Evolutionary conservation across 2,329 filamentous ascomycete species (phyloP).

Genomic region (Cladosporium sp.): DNA sequence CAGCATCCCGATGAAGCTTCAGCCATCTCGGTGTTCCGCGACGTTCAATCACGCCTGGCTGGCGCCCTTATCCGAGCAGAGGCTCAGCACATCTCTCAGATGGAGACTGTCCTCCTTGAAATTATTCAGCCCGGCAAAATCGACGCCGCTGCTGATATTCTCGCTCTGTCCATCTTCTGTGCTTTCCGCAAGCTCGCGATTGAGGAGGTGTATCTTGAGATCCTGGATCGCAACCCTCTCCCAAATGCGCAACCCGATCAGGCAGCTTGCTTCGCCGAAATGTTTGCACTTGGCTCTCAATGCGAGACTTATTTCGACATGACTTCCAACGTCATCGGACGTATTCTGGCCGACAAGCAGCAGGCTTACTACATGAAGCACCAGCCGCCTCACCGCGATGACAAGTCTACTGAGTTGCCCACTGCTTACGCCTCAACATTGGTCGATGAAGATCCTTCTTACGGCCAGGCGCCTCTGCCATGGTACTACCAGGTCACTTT

Average conservation of each 20-base stretch:
- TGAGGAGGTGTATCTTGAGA: conserved; percentile 58
- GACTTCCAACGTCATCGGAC: conserved; percentile 18
- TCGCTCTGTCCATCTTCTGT: conserved; percentile 53
- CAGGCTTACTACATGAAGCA: conserved; percentile 17
- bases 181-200: conserved; percentile 51
- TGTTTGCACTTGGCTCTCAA: conserved; percentile 57
- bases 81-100: conserved; percentile 8
- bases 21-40: conserved; percentile 35
- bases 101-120: conserved; percentile 12
- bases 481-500: conserved; percentile 50
- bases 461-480: conserved; percentile 21
- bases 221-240: conserved; percentile 55
- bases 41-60: conserved; percentile 22
- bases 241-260: conserved; percentile 58
- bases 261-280: conserved; percentile 57
- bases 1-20: conserved; percentile 28
- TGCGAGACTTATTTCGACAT: conserved; percentile 59
- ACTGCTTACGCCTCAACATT: conserved; percentile 18
- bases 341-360: conserved; percentile 16
- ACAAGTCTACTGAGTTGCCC: conserved; percentile 16
- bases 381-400: conserved; percentile 17
- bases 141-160: conserved; percentile 41
- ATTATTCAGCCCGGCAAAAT: conserved; percentile 14
- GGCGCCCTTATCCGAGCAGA: conserved; percentile 15
- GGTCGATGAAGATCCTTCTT: conserved; percentile 10